phyloP scores from a whole-genome alignment of 352 stramenopile genomes.

The Peronospora farinosa region DNA sequence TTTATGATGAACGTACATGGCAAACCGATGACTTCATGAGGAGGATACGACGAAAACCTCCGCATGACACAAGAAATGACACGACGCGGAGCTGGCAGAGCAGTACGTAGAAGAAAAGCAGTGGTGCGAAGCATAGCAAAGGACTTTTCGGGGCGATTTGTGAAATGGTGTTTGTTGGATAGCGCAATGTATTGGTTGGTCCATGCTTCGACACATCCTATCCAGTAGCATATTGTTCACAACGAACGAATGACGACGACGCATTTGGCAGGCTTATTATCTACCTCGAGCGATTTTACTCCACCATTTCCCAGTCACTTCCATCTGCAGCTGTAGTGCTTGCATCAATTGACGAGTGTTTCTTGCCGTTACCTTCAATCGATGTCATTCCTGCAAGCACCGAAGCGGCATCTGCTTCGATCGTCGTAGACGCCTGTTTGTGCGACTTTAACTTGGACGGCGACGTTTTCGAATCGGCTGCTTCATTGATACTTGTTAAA shows the following conservation, averaged over 20 bases:
- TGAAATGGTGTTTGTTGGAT: too few relatives aligned
- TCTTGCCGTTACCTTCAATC: conserved; percentile 15
- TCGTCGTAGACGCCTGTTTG: conserved; percentile 6
- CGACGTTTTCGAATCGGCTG: conserved; percentile 19
- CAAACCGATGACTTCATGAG: conserved; percentile 73
- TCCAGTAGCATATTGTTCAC: neutral
- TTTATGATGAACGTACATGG: conserved; percentile 37
- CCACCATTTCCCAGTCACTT: conserved; percentile 28
- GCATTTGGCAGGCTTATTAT: too few relatives aligned
- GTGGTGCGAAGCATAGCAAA: conserved; percentile 59
- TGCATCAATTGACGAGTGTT: neutral
- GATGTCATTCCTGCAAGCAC: conserved; percentile 23
- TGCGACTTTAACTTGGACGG: conserved; percentile 15
- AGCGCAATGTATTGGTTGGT: conserved; percentile 6
- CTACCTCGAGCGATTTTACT: conserved; percentile 2
- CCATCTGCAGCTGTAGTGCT: too few relatives aligned
- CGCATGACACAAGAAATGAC: conserved; percentile 32
- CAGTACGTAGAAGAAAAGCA: conserved; percentile 41
- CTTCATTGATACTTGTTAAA: conserved; percentile 1
- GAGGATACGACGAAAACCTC: conserved; percentile 64
- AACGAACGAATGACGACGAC: neutral
- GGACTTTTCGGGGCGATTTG: too few relatives aligned
- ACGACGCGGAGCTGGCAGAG: conserved; percentile 34
- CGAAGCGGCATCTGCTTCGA: conserved; percentile 21
- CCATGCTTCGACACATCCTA: conserved; percentile 4